Evolutionary conservation across 2,329 filamentous ascomycete genomes (phyloP).

Genomic region (Lachnellula subtilissima): DNA sequence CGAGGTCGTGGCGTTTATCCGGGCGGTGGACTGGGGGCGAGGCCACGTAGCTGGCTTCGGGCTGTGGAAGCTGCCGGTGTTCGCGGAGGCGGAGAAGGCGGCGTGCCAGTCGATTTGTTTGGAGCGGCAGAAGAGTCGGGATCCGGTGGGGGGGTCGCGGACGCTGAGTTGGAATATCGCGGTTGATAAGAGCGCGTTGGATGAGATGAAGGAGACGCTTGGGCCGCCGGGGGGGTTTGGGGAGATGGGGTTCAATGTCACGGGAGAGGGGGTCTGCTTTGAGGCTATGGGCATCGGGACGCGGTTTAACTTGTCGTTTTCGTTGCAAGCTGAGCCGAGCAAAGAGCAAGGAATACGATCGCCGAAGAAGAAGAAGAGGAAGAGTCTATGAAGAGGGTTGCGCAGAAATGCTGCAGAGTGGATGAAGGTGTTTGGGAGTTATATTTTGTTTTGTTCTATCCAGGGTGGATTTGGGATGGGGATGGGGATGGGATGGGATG

Average conservation of each 20-base stretch:
- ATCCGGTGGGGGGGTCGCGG: neutral
- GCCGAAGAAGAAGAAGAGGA: neutral
- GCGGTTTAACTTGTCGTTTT: conserved; percentile 10
- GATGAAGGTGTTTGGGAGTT: too few relatives aligned
- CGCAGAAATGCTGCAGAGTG: too few relatives aligned
- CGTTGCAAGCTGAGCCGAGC: neutral
- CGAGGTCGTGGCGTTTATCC: neutral
- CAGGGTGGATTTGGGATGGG: too few relatives aligned
- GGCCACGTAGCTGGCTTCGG: neutral
- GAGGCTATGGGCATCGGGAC: conserved; percentile 12
- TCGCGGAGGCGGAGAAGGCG: neutral
- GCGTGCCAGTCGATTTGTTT: neutral
- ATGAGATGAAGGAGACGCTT: conserved; percentile 14
- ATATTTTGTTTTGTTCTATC: too few relatives aligned
- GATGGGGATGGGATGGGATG: too few relatives aligned
- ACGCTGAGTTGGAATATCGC: conserved; percentile 9
- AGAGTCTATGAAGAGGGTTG: neutral
- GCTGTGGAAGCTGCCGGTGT: neutral
- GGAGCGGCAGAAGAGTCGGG: conserved; percentile 1
- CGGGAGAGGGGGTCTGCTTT: conserved; percentile 8
- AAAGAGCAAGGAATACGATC: neutral
- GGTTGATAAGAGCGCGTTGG: conserved; percentile 3
- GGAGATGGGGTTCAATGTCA: conserved; percentile 13
- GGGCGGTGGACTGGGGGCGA: neutral
- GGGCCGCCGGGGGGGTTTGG: conserved; percentile 13